phyloP scores from a whole-genome alignment of 1,284 basidiomycete species.

The Sporisorium iseilematis-ciliati region DNA sequence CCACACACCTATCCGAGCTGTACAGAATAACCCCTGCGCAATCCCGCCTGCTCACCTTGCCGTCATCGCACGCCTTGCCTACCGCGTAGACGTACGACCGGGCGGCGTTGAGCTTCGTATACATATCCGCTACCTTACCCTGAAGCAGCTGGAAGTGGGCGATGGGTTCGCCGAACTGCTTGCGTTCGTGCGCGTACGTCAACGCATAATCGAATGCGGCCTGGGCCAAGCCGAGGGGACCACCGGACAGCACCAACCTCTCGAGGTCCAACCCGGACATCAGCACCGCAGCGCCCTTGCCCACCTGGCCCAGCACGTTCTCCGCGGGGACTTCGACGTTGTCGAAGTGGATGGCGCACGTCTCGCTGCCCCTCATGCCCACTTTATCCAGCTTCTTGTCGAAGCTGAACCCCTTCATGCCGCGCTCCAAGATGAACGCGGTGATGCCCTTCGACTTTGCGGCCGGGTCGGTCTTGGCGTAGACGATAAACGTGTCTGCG shows the following conservation, averaged over 20 bases:
- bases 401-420: slow-evolving; percentile 85
- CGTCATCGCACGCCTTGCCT: slow-evolving; percentile 55
- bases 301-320: slow-evolving; percentile 84
- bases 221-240: slow-evolving; percentile 86
- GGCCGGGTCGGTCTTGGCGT: slow-evolving; percentile 86
- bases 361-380: slow-evolving; percentile 95
- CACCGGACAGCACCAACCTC: slow-evolving; percentile 89
- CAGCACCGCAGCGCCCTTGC: slow-evolving; percentile 85
- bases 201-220: slow-evolving; percentile 89
- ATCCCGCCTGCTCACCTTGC: slow-evolving; percentile 72
- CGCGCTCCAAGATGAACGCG: slow-evolving; percentile 88
- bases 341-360: slow-evolving; percentile 92
- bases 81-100: slow-evolving; percentile 93
- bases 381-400: slow-evolving; percentile 93
- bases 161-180: slow-evolving; percentile 87
- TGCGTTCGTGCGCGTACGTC: slow-evolving; percentile 88
- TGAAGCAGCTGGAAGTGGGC: slow-evolving; percentile 97
- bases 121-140: slow-evolving; percentile 87
- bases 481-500: slow-evolving; percentile 89
- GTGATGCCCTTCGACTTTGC: slow-evolving; percentile 89
- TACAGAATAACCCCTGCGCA: slow-evolving; percentile 63
- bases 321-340: slow-evolving; percentile 84
- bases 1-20: slow-evolving; percentile 50
- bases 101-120: slow-evolving; percentile 89
- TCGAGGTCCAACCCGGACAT: slow-evolving; percentile 96